Evolutionary conservation across 768 basidiomycete genomes (phyloP).

Genomic region (Flagelloscypha sp.): DNA sequence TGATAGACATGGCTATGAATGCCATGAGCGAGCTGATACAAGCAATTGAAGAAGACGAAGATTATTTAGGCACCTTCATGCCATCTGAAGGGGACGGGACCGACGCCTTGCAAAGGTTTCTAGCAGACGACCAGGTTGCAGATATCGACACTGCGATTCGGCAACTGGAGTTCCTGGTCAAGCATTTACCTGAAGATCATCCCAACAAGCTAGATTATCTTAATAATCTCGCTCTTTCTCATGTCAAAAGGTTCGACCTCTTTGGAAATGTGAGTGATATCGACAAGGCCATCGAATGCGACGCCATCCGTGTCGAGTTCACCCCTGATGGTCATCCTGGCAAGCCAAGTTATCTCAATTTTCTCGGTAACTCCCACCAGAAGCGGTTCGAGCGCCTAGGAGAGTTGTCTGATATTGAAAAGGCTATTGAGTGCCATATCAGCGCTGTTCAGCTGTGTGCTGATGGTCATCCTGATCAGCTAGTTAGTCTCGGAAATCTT

Average conservation of each 20-base stretch:
- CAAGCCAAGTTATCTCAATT: constrained; percentile 3
- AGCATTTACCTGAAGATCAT: constrained; percentile 7
- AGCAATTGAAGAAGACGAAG: too few relatives aligned
- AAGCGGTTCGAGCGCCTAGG: constrained; percentile 12
- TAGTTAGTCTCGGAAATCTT: too few relatives aligned
- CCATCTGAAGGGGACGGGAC: too few relatives aligned
- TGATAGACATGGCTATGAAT: too few relatives aligned
- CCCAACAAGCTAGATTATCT: constrained; percentile 7
- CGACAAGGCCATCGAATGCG: constrained; percentile 15
- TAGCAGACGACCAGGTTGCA: too few relatives aligned
- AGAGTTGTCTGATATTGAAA: constrained; percentile 16
- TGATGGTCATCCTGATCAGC: too few relatives aligned
- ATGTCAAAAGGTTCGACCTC: constrained; percentile 6
- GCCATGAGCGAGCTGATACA: too few relatives aligned
- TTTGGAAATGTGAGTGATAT: constrained; percentile 9
- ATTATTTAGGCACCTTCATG: too few relatives aligned
- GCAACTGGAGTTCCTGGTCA: constrained; percentile 5
- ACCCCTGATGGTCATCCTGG: constrained; percentile 10
- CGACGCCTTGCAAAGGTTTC: too few relatives aligned
- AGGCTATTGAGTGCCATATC: constrained; percentile 6
- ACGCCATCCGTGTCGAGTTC: constrained; percentile 13
- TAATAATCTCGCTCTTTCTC: constrained; percentile 10
- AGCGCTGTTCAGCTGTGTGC: constrained; percentile 7
- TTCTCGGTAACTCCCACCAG: constrained; percentile 3
- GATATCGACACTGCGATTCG: too few relatives aligned